Conservation (phyloP, 164 flowering plant species). For the Taxillus chinensis region DNA sequence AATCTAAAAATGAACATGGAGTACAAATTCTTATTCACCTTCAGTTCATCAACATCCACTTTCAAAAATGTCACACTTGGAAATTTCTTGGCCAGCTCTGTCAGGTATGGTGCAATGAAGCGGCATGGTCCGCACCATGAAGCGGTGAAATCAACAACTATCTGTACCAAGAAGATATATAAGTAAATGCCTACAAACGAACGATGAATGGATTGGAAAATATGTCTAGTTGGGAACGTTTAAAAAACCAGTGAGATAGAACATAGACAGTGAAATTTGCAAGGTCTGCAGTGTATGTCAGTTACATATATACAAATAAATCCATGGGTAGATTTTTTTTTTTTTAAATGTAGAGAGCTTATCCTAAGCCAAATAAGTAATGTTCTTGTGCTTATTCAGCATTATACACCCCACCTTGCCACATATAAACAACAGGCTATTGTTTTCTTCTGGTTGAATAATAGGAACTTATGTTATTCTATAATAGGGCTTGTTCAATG, state of each 20-base stretch:
- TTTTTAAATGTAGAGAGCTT: no score
- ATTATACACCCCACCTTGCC: no score
- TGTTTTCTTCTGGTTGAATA: no score
- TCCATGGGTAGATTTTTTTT: no score
- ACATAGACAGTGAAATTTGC: no score
- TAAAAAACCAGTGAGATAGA: not conserved
- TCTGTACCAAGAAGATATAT: slow-evolving; percentile 19
- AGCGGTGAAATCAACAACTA: slow-evolving; percentile 84
- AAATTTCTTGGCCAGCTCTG: slow-evolving; percentile 52
- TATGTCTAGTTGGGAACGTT: not conserved
- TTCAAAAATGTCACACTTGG: slow-evolving; percentile 55
- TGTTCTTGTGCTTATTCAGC: no score
- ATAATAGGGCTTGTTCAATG: no score
- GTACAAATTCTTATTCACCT: slow-evolving; percentile 22
- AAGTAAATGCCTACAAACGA: not conserved
- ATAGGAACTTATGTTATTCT: no score
- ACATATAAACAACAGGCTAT: no score
- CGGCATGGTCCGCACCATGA: slow-evolving; percentile 94
- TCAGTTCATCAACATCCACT: slow-evolving; percentile 78
- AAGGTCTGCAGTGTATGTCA: no score
- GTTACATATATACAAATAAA: no score
- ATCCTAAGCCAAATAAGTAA: no score
- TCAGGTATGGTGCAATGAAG: slow-evolving; percentile 49
- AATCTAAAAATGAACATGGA: not conserved
- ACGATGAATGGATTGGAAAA: not conserved